Percentiles rank a stretch among this genome's conserved stretches.
Evolutionary conservation across 345 rosid genomes (phyloP).

Genomic region (Populus tremula): DNA sequence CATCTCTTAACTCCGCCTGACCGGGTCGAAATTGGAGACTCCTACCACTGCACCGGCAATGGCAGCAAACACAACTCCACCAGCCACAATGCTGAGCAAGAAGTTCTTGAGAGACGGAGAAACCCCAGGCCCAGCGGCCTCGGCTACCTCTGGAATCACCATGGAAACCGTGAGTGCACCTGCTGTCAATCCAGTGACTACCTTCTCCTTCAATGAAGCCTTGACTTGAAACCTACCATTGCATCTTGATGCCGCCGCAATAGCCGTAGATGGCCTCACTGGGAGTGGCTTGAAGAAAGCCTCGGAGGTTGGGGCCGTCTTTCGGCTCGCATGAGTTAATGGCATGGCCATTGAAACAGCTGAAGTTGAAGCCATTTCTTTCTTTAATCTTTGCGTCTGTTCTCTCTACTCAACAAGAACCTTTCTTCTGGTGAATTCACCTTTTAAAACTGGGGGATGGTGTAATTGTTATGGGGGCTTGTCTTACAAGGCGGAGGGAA

Average conservation of each 20-base stretch:
- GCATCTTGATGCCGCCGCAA: slow-evolving; percentile 27
- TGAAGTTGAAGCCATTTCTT: slow-evolving; percentile 69
- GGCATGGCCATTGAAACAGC: slow-evolving; percentile 69
- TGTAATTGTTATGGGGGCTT: slow-evolving; percentile 2
- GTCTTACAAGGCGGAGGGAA: slow-evolving; percentile 18
- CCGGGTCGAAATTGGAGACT: slow-evolving; percentile 76
- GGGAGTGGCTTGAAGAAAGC: slow-evolving; percentile 59
- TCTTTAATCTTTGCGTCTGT: neutral
- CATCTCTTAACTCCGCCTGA: slow-evolving; percentile 59
- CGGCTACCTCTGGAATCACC: slow-evolving; percentile 73
- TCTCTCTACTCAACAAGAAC: neutral
- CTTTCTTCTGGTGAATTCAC: neutral
- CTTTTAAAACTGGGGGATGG: slow-evolving; percentile 6
- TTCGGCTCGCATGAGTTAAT: slow-evolving; percentile 42
- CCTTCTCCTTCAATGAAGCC: slow-evolving; percentile 74
- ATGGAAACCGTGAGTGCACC: slow-evolving; percentile 73
- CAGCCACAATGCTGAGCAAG: slow-evolving; percentile 82
- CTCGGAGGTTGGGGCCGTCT: slow-evolving; percentile 36
- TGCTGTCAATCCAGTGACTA: slow-evolving; percentile 66
- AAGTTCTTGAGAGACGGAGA: slow-evolving; percentile 90
- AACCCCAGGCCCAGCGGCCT: slow-evolving; percentile 62
- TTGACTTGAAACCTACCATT: slow-evolving; percentile 38
- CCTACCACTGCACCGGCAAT: slow-evolving; percentile 69
- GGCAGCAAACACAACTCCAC: slow-evolving; percentile 58
- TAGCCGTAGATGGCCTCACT: slow-evolving; percentile 41